Percentiles rank a stretch among this genome's conserved stretches.
These are phyloP conservation scores for Brettanomyces anomalus DNA, from an alignment of 805 yeast genomes.

Conservation along the genomic window DNA sequence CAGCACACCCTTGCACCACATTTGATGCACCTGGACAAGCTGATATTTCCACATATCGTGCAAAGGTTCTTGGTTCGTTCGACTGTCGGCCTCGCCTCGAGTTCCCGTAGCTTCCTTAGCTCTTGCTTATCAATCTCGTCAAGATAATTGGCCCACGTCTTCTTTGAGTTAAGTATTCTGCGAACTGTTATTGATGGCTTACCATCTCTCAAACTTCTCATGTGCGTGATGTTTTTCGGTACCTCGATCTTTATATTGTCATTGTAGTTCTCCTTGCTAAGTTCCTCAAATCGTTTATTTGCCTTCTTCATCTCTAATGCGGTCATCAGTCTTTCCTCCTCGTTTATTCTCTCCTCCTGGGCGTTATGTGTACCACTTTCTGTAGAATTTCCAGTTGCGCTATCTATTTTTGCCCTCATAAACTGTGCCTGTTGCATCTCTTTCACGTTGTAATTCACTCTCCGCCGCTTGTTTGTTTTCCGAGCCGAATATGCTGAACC, in stretches of 20 bases:
- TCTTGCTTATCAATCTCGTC: conserved; percentile 34
- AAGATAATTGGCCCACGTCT: conserved; percentile 30
- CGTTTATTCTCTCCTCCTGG: conserved; percentile 5
- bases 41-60: conserved; percentile 36
- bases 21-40: conserved; percentile 31
- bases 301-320: conserved; percentile 28
- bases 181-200: conserved; percentile 27
- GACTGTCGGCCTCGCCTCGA: conserved; percentile 25
- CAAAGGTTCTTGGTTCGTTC: conserved; percentile 32
- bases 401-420: conserved; percentile 11
- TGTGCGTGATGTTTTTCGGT: conserved; percentile 23
- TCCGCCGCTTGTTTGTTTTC: conserved; percentile 16
- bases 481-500: background rate
- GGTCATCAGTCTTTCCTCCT: conserved; percentile 3
- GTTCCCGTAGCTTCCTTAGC: conserved; percentile 20
- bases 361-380: conserved; percentile 13
- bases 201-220: conserved; percentile 10
- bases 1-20: conserved; percentile 35
- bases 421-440: conserved; percentile 23
- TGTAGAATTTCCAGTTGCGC: conserved; percentile 6
- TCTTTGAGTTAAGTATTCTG: conserved; percentile 31
- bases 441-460: conserved; percentile 27
- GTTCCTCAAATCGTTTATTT: conserved; percentile 30
- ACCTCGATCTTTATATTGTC: conserved; percentile 29
- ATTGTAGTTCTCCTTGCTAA: conserved; percentile 35